A percentile compares a stretch with the other conserved stretches of the same genome.
These are phyloP conservation scores for Dipsacomyces acuminosporus DNA, from an alignment of 371 early-diverging fungal genomes.

Conservation along the genomic window DNA sequence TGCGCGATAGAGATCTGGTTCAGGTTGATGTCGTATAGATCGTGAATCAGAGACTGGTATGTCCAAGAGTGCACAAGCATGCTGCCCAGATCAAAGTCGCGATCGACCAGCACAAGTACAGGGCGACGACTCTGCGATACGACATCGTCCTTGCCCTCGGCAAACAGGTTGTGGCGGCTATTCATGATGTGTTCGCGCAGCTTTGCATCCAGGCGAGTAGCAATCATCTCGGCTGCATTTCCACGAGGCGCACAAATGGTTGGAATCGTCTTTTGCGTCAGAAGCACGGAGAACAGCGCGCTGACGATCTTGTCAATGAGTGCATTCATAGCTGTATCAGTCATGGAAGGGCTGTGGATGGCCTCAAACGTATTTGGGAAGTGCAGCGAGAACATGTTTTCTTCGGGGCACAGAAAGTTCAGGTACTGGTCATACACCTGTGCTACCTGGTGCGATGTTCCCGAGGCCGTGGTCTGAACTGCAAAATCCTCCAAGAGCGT, in stretches of 20 bases:
- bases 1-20: conserved; percentile 70
- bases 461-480: conserved; percentile 61
- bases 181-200: conserved; percentile 88
- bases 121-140: conserved; percentile 45
- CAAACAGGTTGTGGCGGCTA: conserved; percentile 73
- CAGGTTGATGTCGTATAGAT: conserved; percentile 87
- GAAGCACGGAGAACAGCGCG: conserved; percentile 85
- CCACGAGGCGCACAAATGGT: conserved; percentile 86
- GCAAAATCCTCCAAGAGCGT: conserved; percentile 93
- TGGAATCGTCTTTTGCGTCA: conserved; percentile 82
- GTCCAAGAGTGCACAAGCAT: conserved; percentile 98
- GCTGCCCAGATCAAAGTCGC: conserved; percentile 92
- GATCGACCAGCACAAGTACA: conserved; percentile 88
- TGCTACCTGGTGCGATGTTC: conserved; percentile 68
- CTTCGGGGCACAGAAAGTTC: conserved; percentile 88
- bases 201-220: conserved; percentile 78
- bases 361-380: conserved; percentile 72
- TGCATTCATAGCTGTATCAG: conserved; percentile 74
- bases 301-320: conserved; percentile 72
- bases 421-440: conserved; percentile 98
- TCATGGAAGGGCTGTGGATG: conserved; percentile 72
- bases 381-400: conserved; percentile 93
- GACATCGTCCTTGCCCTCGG: conserved; percentile 50
- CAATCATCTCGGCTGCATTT: conserved; percentile 91
- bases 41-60: conserved; percentile 95